Evolutionary conservation across 1,284 basidiomycete genomes (phyloP).

Genomic region (Cerrena zonata): DNA sequence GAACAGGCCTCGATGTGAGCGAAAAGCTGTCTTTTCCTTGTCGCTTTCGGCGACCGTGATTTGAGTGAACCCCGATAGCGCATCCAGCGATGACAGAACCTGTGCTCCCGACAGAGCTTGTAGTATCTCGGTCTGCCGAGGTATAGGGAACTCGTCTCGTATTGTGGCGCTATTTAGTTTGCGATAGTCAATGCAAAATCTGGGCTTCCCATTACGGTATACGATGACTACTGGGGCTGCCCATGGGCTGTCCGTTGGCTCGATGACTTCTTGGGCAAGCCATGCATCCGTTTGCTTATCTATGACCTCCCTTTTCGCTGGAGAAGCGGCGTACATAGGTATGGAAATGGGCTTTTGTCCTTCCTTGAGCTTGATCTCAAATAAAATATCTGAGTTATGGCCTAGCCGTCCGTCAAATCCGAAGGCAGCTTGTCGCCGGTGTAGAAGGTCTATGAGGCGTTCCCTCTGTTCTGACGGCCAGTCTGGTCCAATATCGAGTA

Average conservation of each 20-base stretch:
- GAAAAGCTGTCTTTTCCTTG: constrained; percentile 34
- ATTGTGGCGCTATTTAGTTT: constrained; percentile 30
- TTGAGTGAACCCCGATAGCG: constrained; percentile 38
- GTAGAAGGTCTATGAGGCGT: neutral
- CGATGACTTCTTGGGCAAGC: constrained; percentile 27
- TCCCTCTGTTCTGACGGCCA: neutral
- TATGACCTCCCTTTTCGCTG: constrained; percentile 27
- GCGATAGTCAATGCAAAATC: constrained; percentile 31
- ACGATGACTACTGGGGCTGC: constrained; percentile 29
- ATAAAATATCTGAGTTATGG: neutral
- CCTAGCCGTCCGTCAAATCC: constrained; percentile 6
- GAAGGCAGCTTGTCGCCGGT: neutral
- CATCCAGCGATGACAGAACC: constrained; percentile 33
- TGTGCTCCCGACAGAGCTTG: constrained; percentile 29
- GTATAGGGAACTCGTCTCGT: constrained; percentile 39
- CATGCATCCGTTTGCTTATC: constrained; percentile 27
- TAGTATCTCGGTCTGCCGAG: constrained; percentile 34
- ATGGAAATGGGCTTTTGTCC: neutral
- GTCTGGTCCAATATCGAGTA: constrained; percentile 6
- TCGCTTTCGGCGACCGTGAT: constrained; percentile 27
- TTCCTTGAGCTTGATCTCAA: neutral
- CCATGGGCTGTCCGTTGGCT: constrained; percentile 31
- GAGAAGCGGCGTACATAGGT: constrained; percentile 18
- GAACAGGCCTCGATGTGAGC: constrained; percentile 34
- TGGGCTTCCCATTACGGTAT: constrained; percentile 28